Percentiles rank a stretch among this genome's conserved stretches.
These are phyloP conservation scores for Oryza glaberrima DNA, from an alignment of 176 grass and related monocot species.

Conservation along the genomic window DNA sequence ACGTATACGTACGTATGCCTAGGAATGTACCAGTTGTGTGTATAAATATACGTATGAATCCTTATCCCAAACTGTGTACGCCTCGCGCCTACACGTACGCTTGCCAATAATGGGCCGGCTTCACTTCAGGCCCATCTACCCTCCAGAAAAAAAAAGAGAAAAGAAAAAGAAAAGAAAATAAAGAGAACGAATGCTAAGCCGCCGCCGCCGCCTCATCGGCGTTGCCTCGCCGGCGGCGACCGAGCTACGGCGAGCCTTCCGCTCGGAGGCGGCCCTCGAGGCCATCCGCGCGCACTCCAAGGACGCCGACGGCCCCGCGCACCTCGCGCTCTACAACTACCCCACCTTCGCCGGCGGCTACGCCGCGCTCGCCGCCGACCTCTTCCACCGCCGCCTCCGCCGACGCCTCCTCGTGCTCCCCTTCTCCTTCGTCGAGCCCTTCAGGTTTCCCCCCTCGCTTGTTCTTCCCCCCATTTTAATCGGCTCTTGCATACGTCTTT, in stretches of 20 bases:
- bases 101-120: background rate
- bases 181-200: conserved; percentile 31
- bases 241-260: conserved; percentile 49
- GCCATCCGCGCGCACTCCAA: conserved; percentile 48
- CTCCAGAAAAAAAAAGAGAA: background rate
- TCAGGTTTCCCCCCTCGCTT: conserved; percentile 54
- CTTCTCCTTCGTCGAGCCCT: conserved; percentile 79
- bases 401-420: conserved; percentile 65
- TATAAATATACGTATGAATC: background rate
- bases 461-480: background rate
- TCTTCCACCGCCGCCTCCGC: conserved; percentile 57
- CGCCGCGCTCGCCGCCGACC: conserved; percentile 71
- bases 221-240: background rate
- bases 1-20: background rate
- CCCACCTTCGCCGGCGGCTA: conserved; percentile 85
- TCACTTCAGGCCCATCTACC: background rate
- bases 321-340: conserved; percentile 90
- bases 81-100: too few species aligned
- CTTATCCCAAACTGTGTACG: too few species aligned
- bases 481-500: background rate
- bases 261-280: conserved; percentile 65
- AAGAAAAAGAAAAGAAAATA: too few species aligned
- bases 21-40: background rate
- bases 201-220: background rate
- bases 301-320: background rate